Percentiles rank a stretch among this genome's conserved stretches.
Evolutionary conservation across 2,329 filamentous ascomycete species (phyloP).

Genomic region (Aspergillus japonicus): DNA sequence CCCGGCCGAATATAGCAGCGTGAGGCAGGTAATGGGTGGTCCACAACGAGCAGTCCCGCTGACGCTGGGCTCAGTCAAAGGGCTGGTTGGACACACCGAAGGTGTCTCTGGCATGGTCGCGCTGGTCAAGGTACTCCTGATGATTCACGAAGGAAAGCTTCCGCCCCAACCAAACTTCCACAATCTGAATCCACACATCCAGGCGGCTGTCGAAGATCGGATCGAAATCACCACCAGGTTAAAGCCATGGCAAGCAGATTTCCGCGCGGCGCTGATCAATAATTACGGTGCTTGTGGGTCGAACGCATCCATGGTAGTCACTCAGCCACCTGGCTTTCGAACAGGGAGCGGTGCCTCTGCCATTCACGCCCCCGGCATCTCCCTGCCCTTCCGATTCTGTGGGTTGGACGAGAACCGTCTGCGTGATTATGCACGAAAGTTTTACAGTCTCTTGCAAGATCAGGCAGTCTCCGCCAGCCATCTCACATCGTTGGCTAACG

Average conservation of each 20-base stretch:
- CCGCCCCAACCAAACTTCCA: constrained; percentile 25
- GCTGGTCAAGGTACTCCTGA: constrained; percentile 32
- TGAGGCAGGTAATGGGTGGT: constrained; percentile 24
- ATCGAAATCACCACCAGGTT: constrained; percentile 14
- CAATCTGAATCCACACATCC: constrained; percentile 22
- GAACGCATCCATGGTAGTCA: constrained; percentile 29
- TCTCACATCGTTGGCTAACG: constrained; percentile 10
- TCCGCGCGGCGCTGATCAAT: constrained; percentile 22
- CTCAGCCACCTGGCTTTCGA: constrained; percentile 1
- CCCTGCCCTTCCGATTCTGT: constrained; percentile 18
- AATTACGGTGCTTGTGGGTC: constrained; percentile 29
- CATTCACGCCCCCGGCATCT: constrained; percentile 1
- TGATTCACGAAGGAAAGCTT: constrained; percentile 26
- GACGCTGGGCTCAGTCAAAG: constrained; percentile 34
- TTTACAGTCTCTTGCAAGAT: neutral
- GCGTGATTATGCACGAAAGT: constrained; percentile 10
- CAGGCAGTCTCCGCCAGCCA: neutral
- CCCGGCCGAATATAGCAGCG: constrained; percentile 28
- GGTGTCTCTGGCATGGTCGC: constrained; percentile 32
- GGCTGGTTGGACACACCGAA: constrained; percentile 36
- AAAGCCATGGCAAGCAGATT: constrained; percentile 14
- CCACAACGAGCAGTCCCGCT: constrained; percentile 14
- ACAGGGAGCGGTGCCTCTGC: neutral
- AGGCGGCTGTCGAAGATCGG: constrained; percentile 7
- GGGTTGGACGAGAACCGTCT: constrained; percentile 13